These are phyloP conservation scores for Lentinula boryana DNA, from an alignment of 768 basidiomycete genomes.

Conservation along the genomic window DNA sequence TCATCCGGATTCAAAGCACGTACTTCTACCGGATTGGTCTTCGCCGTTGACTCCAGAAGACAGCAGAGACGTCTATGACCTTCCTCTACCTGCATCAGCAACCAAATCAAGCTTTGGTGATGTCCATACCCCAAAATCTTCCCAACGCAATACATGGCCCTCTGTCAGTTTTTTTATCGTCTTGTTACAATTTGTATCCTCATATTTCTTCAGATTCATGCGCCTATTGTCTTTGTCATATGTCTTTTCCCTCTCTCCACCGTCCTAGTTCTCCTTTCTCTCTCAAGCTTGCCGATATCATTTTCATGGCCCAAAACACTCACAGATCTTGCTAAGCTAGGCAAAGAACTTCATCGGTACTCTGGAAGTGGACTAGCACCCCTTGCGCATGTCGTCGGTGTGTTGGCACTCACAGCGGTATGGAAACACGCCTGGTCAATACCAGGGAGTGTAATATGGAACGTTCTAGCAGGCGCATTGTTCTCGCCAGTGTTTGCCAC, in stretches of 20 bases:
- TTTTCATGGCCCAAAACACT: constrained; percentile 80
- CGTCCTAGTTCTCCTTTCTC: constrained; percentile 34
- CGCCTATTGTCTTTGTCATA: constrained; percentile 55
- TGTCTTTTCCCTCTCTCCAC: constrained; percentile 70
- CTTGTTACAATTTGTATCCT: constrained; percentile 25
- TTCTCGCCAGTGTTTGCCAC: constrained; percentile 66
- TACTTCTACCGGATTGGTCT: constrained; percentile 30
- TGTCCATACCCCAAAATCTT: constrained; percentile 31
- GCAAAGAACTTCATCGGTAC: constrained; percentile 73
- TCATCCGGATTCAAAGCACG: constrained; percentile 36
- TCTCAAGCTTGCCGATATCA: constrained; percentile 63
- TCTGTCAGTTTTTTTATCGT: constrained; percentile 7
- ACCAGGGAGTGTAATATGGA: constrained; percentile 91
- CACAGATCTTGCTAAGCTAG: constrained; percentile 70
- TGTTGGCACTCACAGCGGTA: constrained; percentile 76
- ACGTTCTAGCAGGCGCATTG: constrained; percentile 28
- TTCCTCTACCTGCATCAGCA: constrained; percentile 52
- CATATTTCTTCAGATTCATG: constrained; percentile 25
- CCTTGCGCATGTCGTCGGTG: constrained; percentile 72
- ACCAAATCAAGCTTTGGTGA: constrained; percentile 37
- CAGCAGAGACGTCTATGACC: constrained; percentile 36
- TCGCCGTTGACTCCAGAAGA: constrained; percentile 40
- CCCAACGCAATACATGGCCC: constrained; percentile 19
- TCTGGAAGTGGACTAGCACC: constrained; percentile 63
- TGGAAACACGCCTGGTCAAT: constrained; percentile 99